phyloP scores from a whole-genome alignment of 495 filamentous ascomycete genomes.

The Articulospora tetracladia region DNA sequence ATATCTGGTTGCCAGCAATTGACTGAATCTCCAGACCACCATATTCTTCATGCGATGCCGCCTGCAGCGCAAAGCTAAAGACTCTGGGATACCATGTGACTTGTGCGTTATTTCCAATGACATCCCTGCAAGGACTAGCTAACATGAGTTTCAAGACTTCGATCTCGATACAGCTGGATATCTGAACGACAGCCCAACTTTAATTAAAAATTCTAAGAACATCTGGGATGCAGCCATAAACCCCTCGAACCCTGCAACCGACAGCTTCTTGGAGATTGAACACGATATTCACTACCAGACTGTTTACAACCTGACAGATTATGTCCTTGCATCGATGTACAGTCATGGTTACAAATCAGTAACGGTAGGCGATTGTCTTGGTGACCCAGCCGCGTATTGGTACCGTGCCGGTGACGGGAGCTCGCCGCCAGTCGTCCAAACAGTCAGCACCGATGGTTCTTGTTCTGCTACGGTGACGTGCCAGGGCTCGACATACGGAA shows the following conservation, averaged over 20 bases:
- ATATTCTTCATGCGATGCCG: constrained; percentile 64
- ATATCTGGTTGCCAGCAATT: background rate
- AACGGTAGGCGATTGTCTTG: constrained; percentile 72
- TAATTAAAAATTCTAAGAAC: constrained; percentile 70
- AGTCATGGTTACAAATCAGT: constrained; percentile 59
- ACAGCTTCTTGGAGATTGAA: constrained; percentile 63
- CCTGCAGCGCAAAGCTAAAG: constrained; percentile 53
- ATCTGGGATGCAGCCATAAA: constrained; percentile 59
- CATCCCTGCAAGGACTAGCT: background rate
- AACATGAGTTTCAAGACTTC: constrained; percentile 47
- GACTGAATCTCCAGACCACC: constrained; percentile 48
- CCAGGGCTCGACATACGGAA: constrained; percentile 17
- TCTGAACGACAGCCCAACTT: constrained; percentile 50
- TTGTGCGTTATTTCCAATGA: constrained; percentile 7
- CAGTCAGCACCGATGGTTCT: constrained; percentile 14
- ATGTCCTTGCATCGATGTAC: constrained; percentile 60
- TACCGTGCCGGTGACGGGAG: constrained; percentile 42
- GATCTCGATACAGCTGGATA: constrained; percentile 81
- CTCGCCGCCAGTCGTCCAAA: background rate
- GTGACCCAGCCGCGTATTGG: constrained; percentile 68
- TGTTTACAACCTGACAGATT: constrained; percentile 71
- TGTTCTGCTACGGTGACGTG: constrained; percentile 15
- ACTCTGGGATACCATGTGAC: constrained; percentile 68
- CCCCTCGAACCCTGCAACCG: constrained; percentile 35
- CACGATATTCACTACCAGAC: constrained; percentile 80